These are phyloP conservation scores for Grosmannia serpens DNA, from an alignment of 2,329 filamentous ascomycete genomes.

Conservation along the genomic window DNA sequence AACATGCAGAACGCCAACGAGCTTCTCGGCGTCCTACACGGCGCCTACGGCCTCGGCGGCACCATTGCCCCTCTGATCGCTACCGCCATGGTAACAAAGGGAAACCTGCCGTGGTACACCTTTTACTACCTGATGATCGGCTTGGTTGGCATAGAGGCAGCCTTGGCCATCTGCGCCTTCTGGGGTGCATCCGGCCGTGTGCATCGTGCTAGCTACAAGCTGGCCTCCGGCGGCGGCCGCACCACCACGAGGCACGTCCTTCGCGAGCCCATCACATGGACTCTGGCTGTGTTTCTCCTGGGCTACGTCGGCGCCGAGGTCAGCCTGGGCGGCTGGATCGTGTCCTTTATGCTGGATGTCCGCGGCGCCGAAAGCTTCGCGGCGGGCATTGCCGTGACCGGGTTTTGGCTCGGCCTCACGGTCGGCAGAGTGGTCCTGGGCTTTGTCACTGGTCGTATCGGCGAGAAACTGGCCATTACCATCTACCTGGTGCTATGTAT, in stretches of 20 bases:
- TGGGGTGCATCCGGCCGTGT: conserved; percentile 48
- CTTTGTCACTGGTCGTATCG: conserved; percentile 62
- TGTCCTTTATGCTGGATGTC: conserved; percentile 76
- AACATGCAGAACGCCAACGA: conserved; percentile 65
- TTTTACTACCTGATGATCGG: conserved; percentile 69
- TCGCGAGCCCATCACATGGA: conserved; percentile 51
- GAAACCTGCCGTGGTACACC: conserved; percentile 51
- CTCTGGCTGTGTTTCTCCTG: conserved; percentile 63
- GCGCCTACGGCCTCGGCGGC: conserved; percentile 60
- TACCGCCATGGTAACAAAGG: conserved; percentile 59
- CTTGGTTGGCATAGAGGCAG: conserved; percentile 43
- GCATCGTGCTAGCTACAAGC: conserved; percentile 33
- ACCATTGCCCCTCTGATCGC: conserved; percentile 59
- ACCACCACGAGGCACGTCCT: conserved; percentile 35
- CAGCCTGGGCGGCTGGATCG: conserved; percentile 54
- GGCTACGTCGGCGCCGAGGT: conserved; percentile 73
- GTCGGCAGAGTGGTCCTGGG: conserved; percentile 61
- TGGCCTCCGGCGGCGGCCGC: conserved; percentile 23
- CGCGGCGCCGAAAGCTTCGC: conserved; percentile 57
- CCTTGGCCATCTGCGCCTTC: conserved; percentile 43
- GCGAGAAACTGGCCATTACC: conserved; percentile 55
- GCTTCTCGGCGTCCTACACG: conserved; percentile 61
- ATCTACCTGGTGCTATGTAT: conserved; percentile 54
- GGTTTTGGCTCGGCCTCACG: conserved; percentile 78
- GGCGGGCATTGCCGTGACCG: conserved; percentile 63